Evolutionary conservation across 2,329 filamentous ascomycete genomes (phyloP).

Genomic region (Ophiocordyceps camponoti-rufipedis): DNA sequence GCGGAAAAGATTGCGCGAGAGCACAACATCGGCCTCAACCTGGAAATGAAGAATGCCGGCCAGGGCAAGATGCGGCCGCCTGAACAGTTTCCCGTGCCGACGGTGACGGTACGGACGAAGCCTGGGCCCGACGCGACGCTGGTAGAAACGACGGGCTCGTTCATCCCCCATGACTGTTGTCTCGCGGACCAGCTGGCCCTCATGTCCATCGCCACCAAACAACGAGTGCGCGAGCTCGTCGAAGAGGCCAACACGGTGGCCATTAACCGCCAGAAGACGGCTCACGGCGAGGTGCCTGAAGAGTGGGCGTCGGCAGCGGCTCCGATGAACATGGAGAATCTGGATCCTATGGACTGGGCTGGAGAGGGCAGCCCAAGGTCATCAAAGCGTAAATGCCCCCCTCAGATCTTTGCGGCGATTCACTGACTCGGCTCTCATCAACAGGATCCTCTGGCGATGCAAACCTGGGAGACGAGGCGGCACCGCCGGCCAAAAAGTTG

Average conservation of each 20-base stretch:
- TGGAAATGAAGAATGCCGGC: slow-evolving; percentile 31
- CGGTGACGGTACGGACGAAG: slow-evolving; percentile 34
- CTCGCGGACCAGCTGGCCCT: slow-evolving; percentile 71
- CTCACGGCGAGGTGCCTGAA: slow-evolving; percentile 59
- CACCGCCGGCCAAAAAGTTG: slow-evolving; percentile 24
- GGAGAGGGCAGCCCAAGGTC: slow-evolving; percentile 23
- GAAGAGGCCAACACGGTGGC: slow-evolving; percentile 60
- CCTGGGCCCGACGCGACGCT: slow-evolving; percentile 43
- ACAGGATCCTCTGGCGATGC: slow-evolving; percentile 22
- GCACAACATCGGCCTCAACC: slow-evolving; percentile 35
- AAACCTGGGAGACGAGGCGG: slow-evolving; percentile 14
- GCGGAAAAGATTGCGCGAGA: slow-evolving; percentile 40
- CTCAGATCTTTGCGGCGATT: too few relatives aligned
- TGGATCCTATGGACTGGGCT: slow-evolving; percentile 12
- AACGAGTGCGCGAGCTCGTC: slow-evolving; percentile 56
- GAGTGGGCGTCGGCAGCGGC: slow-evolving; percentile 59
- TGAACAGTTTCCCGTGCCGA: slow-evolving; percentile 29
- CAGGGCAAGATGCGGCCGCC: slow-evolving; percentile 31
- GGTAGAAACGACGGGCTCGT: slow-evolving; percentile 45
- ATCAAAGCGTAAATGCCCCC: slow-evolving; percentile 38
- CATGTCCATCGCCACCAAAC: slow-evolving; percentile 66
- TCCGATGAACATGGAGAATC: slow-evolving; percentile 23
- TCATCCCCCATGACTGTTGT: slow-evolving; percentile 56
- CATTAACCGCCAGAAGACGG: slow-evolving; percentile 53
- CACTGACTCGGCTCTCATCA: slow-evolving; percentile 4